A percentile compares a stretch with the other conserved stretches of the same genome.
Conservation (phyloP, 345 rosid genomes). For the Noccaea bulbosa region DNA sequence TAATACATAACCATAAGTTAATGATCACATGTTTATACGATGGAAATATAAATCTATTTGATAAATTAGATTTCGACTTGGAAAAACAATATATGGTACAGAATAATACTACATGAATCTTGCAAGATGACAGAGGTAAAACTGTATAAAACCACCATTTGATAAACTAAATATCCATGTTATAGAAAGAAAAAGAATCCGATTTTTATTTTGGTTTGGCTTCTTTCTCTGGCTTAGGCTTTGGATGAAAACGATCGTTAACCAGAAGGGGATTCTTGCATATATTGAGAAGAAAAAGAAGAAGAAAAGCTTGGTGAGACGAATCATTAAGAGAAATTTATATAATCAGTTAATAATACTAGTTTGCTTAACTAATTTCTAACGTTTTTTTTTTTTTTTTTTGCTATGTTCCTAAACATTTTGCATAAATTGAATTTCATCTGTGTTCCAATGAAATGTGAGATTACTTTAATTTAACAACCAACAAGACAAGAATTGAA, state of each 20-base stretch:
- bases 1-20: too few relatives aligned
- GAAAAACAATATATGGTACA: too few relatives aligned
- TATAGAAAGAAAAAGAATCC: neutral
- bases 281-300: slow-evolving; percentile 56
- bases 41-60: too few relatives aligned
- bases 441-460: slow-evolving; percentile 43
- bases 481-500: neutral
- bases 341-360: neutral
- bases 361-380: neutral
- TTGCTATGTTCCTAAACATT: slow-evolving; percentile 13
- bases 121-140: too few relatives aligned
- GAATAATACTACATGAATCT: too few relatives aligned
- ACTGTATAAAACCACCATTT: too few relatives aligned
- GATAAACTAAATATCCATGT: neutral
- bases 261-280: slow-evolving; percentile 51
- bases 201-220: slow-evolving; percentile 12
- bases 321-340: slow-evolving; percentile 22
- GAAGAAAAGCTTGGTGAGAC: slow-evolving; percentile 45
- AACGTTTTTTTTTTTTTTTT: neutral
- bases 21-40: too few relatives aligned
- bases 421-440: slow-evolving; percentile 82
- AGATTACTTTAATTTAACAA: neutral
- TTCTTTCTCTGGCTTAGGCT: slow-evolving; percentile 47
- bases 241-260: slow-evolving; percentile 50
- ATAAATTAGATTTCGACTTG: too few relatives aligned